These are phyloP conservation scores for Abrus precatorius DNA, from an alignment of 306 rosid species.

Conservation along the genomic window DNA sequence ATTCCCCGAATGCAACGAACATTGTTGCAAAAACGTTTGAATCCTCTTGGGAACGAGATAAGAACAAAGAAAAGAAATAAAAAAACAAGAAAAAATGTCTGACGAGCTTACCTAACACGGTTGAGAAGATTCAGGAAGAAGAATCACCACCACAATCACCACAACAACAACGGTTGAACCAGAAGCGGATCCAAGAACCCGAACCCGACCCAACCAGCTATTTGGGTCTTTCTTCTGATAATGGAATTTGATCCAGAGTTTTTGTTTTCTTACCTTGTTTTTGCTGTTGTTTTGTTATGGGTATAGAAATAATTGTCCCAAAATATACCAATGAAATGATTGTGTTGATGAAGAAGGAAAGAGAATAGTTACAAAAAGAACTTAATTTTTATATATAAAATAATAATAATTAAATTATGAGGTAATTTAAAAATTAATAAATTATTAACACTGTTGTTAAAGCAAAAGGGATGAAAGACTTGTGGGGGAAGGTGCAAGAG, in stretches of 20 bases:
- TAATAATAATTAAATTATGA: neutral
- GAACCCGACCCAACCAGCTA: constrained; percentile 51
- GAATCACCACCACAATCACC: constrained; percentile 14
- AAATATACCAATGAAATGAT: constrained; percentile 56
- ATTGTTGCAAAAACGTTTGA: constrained; percentile 47
- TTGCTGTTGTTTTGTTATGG: constrained; percentile 40
- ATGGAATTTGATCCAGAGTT: constrained; percentile 30
- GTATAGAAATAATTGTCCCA: constrained; percentile 40
- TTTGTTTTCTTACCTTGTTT: neutral
- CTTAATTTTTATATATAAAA: neutral
- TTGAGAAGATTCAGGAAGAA: constrained; percentile 44
- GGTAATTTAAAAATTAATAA: constrained; percentile 32
- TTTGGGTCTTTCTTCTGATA: constrained; percentile 12
- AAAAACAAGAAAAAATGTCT: constrained; percentile 33
- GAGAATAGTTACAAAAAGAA: constrained; percentile 66
- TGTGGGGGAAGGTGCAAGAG: constrained; percentile 56
- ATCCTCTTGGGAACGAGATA: constrained; percentile 3
- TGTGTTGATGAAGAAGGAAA: constrained; percentile 47
- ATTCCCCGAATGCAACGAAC: constrained; percentile 40
- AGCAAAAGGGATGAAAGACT: constrained; percentile 55
- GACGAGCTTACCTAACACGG: constrained; percentile 59
- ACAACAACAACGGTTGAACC: constrained; percentile 34
- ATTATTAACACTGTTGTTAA: constrained; percentile 44
- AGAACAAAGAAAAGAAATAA: neutral
- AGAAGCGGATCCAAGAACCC: constrained; percentile 51